These are phyloP conservation scores for Closterium sp. DNA, from an alignment of 139 green algal genomes.

Conservation along the genomic window DNA sequence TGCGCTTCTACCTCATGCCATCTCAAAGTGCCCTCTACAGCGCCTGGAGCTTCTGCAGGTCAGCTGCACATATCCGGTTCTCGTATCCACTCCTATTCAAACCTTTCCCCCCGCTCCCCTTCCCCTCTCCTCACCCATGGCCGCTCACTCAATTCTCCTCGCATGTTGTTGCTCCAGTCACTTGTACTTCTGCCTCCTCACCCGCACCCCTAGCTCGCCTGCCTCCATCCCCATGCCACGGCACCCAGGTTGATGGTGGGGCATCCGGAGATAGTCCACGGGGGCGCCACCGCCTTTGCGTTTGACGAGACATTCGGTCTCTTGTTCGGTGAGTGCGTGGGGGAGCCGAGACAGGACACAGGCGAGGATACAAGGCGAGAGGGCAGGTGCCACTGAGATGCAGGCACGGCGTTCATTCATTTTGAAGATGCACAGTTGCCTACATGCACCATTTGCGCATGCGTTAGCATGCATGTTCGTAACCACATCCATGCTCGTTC, in stretches of 20 bases:
- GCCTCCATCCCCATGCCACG: neutral
- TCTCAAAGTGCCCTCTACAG: neutral
- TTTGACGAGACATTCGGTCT: slow-evolving; percentile 35
- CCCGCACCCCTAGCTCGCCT: neutral
- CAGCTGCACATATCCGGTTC: neutral
- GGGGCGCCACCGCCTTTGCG: slow-evolving; percentile 25
- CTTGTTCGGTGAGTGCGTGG: slow-evolving; percentile 18
- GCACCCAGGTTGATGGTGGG: slow-evolving; percentile 18
- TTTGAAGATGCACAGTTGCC: too few species aligned
- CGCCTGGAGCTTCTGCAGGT: neutral
- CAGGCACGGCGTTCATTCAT: neutral
- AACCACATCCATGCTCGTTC: too few species aligned
- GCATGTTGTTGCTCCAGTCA: too few species aligned
- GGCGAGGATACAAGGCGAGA: neutral
- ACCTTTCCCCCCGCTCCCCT: neutral
- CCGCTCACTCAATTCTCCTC: too few species aligned
- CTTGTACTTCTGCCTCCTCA: neutral
- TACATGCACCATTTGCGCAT: too few species aligned
- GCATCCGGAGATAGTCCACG: slow-evolving; percentile 20
- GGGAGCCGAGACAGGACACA: neutral
- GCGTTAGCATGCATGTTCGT: too few species aligned
- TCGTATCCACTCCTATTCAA: too few species aligned
- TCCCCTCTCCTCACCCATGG: too few species aligned
- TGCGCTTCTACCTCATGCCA: neutral
- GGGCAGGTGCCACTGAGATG: neutral